phyloP scores from a whole-genome alignment of 768 basidiomycete species.

The Tulasnella sp. region DNA sequence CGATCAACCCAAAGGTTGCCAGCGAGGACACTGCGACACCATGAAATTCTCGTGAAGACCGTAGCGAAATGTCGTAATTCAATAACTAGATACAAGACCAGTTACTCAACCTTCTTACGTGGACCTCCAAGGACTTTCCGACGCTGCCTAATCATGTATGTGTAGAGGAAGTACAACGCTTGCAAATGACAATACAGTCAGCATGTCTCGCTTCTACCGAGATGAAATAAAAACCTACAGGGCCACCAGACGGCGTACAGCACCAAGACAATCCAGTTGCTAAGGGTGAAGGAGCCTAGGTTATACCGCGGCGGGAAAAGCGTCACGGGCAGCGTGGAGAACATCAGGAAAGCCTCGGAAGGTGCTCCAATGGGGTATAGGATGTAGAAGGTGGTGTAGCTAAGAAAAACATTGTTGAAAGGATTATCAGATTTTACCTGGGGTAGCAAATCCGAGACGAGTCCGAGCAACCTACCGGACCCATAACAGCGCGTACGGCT shows the following conservation, averaged over 20 bases:
- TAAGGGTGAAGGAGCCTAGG: conserved; percentile 43
- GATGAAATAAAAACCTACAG: conserved; percentile 42
- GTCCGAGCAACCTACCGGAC: conserved; percentile 27
- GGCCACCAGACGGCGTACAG: conserved; percentile 86
- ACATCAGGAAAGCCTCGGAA: conserved; percentile 81
- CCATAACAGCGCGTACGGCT: conserved; percentile 35
- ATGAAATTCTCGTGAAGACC: not conserved
- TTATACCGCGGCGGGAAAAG: conserved; percentile 27
- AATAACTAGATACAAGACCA: not conserved
- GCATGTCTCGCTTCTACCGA: not conserved
- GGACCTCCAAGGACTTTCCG: conserved; percentile 43
- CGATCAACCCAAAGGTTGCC: not conserved
- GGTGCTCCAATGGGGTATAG: conserved; percentile 91
- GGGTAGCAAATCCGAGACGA: not conserved
- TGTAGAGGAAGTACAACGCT: conserved; percentile 51
- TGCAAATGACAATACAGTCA: not conserved
- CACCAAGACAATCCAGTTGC: conserved; percentile 49
- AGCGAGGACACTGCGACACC: not conserved
- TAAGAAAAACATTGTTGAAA: conserved; percentile 27
- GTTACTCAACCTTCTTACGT: conserved; percentile 5
- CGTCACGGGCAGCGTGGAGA: conserved; percentile 58
- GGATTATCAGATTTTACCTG: not conserved
- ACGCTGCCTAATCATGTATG: conserved; percentile 53
- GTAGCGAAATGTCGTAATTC: not conserved
- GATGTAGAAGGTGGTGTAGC: conserved; percentile 89